Conservation (phyloP, 2,329 filamentous ascomycete species). For the Ceratocystis papillata region DNA sequence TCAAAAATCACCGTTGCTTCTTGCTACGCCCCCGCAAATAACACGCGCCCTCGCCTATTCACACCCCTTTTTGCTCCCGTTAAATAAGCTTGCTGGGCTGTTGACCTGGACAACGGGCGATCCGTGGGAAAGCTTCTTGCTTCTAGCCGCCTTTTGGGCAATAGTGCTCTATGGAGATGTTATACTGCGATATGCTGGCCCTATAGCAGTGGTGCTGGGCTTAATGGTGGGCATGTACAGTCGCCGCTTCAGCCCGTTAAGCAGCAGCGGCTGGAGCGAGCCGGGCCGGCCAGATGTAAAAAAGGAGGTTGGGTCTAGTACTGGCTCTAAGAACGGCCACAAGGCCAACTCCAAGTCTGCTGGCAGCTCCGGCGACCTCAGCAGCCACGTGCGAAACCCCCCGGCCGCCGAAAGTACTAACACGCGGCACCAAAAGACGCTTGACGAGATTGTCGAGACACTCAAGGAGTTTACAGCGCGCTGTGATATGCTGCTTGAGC, state of each 20-base stretch:
- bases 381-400: slow-evolving; percentile 36
- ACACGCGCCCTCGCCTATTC: slow-evolving; percentile 91
- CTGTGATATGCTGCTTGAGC: slow-evolving; percentile 85
- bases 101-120: slow-evolving; percentile 91
- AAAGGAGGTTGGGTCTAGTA: slow-evolving; percentile 1
- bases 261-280: slow-evolving; percentile 64
- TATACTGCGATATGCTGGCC: slow-evolving; percentile 70
- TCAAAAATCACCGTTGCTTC: slow-evolving; percentile 85
- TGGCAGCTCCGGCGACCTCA: slow-evolving; percentile 17
- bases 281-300: slow-evolving; percentile 30
- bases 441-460: slow-evolving; percentile 95
- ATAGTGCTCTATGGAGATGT: slow-evolving; percentile 74
- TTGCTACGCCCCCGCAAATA: slow-evolving; percentile 88
- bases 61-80: slow-evolving; percentile 80
- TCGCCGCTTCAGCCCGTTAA: slow-evolving; percentile 77
- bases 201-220: slow-evolving; percentile 64
- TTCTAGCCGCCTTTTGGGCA: slow-evolving; percentile 79
- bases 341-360: slow-evolving; percentile 28
- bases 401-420: slow-evolving; percentile 46
- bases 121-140: slow-evolving; percentile 90
- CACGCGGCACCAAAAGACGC: slow-evolving; percentile 76
- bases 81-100: slow-evolving; percentile 76
- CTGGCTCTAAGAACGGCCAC: slow-evolving; percentile 29
- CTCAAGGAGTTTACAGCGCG: slow-evolving; percentile 80
- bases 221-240: slow-evolving; percentile 90